phyloP scores from a whole-genome alignment of 2,329 filamentous ascomycete genomes.

The Massarina eburnea region DNA sequence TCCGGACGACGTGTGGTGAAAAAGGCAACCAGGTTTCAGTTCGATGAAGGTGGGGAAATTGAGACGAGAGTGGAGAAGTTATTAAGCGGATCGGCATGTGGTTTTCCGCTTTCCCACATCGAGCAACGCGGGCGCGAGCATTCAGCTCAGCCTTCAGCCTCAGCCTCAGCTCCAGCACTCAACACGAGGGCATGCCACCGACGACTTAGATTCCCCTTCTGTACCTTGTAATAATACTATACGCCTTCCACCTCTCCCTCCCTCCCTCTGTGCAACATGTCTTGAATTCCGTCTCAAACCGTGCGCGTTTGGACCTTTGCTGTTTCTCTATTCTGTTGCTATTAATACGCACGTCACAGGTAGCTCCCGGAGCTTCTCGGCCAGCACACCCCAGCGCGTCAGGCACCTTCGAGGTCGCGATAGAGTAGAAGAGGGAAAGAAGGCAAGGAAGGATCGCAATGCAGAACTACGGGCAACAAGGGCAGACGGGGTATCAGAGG shows the following conservation, averaged over 20 bases:
- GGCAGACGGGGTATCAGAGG: constrained; percentile 28
- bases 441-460: constrained; percentile 17
- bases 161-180: constrained; percentile 35
- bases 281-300: constrained; percentile 8
- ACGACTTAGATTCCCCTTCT: constrained; percentile 15
- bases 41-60: too few species aligned
- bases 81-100: constrained; percentile 15
- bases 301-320: constrained; percentile 8
- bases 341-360: constrained; percentile 15
- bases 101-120: constrained; percentile 21
- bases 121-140: constrained; percentile 5
- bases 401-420: background rate
- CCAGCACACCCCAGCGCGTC: constrained; percentile 1
- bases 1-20: too few species aligned
- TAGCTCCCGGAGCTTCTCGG: background rate
- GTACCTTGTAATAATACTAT: constrained; percentile 17
- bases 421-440: background rate
- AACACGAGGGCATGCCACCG: constrained; percentile 16
- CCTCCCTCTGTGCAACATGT: constrained; percentile 6
- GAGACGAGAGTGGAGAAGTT: constrained; percentile 9
- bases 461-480: constrained; percentile 36
- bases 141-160: constrained; percentile 37
- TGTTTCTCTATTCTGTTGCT: constrained; percentile 3
- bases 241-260: constrained; percentile 11
- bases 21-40: too few species aligned